phyloP scores from a whole-genome alignment of 2,329 filamentous ascomycete genomes.

The Fusarium dlaminii region DNA sequence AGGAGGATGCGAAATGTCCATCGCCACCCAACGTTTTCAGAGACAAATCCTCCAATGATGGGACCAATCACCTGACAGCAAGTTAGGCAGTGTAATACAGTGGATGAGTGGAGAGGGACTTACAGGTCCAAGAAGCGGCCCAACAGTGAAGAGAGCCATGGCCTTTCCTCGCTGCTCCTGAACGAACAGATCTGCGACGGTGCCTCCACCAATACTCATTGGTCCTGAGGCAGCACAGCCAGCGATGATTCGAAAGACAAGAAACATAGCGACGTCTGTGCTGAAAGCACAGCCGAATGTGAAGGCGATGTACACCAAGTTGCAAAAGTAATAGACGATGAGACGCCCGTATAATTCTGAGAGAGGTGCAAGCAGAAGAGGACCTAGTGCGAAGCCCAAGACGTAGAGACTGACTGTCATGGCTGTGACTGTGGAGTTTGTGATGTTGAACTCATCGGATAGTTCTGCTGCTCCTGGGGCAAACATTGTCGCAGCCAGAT shows the following conservation, averaged over 20 bases:
- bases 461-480: conserved; percentile 29
- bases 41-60: conserved; percentile 56
- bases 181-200: conserved; percentile 23
- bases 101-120: rapidly evolving
- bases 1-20: conserved; percentile 62
- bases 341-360: conserved; percentile 32
- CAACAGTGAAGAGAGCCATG: conserved; percentile 69
- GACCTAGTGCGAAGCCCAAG: conserved; percentile 30
- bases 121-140: conserved; percentile 66
- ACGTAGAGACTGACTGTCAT: conserved; percentile 29
- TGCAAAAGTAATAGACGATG: conserved; percentile 17
- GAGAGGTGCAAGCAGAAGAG: conserved; percentile 28
- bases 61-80: conserved; percentile 31
- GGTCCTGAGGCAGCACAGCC: conserved; percentile 32
- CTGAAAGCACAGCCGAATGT: conserved; percentile 27
- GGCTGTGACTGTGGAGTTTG: conserved; percentile 1
- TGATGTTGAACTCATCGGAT: conserved; percentile 22
- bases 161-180: conserved; percentile 61
- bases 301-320: conserved; percentile 9
- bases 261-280: conserved; percentile 21
- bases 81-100: rapidly evolving
- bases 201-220: conserved; percentile 29
- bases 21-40: conserved; percentile 58
- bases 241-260: conserved; percentile 21
- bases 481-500: conserved; percentile 38